Conservation (phyloP, 306 rosid species). For the Vachellia collinsii region DNA sequence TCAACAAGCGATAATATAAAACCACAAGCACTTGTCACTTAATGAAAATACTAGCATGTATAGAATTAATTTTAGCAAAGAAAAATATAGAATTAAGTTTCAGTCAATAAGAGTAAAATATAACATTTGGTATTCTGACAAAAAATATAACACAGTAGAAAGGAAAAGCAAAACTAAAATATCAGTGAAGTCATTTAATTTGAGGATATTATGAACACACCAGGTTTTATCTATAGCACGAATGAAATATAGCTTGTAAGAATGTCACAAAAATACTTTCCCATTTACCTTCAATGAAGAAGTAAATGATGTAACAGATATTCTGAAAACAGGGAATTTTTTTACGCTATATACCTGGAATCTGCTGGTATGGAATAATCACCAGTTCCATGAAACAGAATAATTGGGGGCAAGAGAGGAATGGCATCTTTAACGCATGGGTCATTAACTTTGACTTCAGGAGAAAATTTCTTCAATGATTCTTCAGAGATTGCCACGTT, state of each 20-base stretch:
- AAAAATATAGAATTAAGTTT: conserved; percentile 17
- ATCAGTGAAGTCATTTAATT: background rate
- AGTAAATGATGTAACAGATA: conserved; percentile 3
- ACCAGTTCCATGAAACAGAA: conserved; percentile 84
- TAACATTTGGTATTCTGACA: conserved; percentile 12
- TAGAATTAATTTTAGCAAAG: conserved; percentile 14
- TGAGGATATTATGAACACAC: background rate
- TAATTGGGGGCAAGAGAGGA: conserved; percentile 69
- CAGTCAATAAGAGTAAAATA: conserved; percentile 7
- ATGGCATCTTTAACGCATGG: conserved; percentile 51
- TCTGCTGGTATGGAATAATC: conserved; percentile 87
- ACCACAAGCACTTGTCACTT: background rate
- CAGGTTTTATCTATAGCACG: conserved; percentile 22
- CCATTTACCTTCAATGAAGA: conserved; percentile 15
- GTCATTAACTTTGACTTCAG: conserved; percentile 70
- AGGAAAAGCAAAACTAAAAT: conserved; percentile 27
- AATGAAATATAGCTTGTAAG: background rate
- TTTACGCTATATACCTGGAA: conserved; percentile 60
- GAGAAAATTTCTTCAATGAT: conserved; percentile 71
- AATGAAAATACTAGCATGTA: conserved; percentile 13
- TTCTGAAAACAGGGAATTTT: conserved; percentile 4
- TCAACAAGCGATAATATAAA: conserved; percentile 11
- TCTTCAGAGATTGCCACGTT: conserved; percentile 77
- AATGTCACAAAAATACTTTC: background rate
- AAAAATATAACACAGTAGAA: background rate